phyloP scores from a whole-genome alignment of 129 eudicot genomes.

The Pittosporum tobira region DNA sequence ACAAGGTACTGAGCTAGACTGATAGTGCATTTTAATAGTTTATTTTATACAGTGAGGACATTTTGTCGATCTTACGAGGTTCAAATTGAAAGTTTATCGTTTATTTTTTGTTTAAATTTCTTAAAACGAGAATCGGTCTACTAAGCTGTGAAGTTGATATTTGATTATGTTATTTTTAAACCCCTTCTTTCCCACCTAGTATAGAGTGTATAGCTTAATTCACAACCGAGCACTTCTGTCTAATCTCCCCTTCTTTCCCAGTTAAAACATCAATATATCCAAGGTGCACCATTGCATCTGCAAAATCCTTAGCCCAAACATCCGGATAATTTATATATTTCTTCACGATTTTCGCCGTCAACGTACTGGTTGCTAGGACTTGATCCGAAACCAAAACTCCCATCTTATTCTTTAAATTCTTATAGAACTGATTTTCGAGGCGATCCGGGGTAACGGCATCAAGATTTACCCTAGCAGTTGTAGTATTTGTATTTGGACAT shows the following conservation, averaged over 20 bases:
- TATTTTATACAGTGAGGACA: no score
- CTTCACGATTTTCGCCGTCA: conserved; percentile 18
- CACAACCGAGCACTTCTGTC: conserved; percentile 22
- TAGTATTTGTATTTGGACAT: conserved; percentile 20
- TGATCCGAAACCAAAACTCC: conserved; percentile 40
- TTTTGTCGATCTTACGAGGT: no score
- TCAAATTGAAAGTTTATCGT: no score
- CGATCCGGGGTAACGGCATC: conserved; percentile 25
- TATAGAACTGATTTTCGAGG: conserved; percentile 35
- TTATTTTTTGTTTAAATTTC: no score
- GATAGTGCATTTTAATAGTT: no score
- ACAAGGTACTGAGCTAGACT: no score
- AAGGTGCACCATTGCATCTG: conserved; percentile 39
- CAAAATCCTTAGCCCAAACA: conserved; percentile 35
- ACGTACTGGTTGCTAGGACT: conserved; percentile 13
- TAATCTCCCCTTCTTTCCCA: conserved; percentile 41
- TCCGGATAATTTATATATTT: conserved; percentile 12
- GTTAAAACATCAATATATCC: conserved; percentile 31
- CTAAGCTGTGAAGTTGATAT: no score
- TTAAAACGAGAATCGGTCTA: no score
- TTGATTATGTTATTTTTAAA: no score
- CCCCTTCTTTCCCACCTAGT: no score
- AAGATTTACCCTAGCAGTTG: conserved; percentile 11
- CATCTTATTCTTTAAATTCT: conserved; percentile 25
- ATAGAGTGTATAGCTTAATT: no score